These are phyloP conservation scores for Podospora tetraspora DNA, from an alignment of 495 filamentous ascomycete species.

Conservation along the genomic window DNA sequence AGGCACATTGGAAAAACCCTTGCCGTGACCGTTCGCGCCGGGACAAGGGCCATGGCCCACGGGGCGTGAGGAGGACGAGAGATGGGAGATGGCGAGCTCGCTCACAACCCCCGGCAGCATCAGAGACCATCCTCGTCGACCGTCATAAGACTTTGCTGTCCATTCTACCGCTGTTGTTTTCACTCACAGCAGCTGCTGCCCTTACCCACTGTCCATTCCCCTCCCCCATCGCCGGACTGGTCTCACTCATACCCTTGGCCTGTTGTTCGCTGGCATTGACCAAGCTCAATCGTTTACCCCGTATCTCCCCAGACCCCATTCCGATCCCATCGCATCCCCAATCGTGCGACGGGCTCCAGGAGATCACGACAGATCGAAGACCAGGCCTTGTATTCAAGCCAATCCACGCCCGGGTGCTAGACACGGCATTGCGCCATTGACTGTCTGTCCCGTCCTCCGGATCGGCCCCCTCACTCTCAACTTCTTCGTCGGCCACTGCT, in stretches of 20 bases:
- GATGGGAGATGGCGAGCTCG: not conserved
- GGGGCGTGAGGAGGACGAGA: not conserved
- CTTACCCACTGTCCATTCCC: constrained; percentile 6
- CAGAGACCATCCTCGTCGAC: constrained; percentile 24
- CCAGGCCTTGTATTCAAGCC: constrained; percentile 4
- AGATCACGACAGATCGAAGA: constrained; percentile 14
- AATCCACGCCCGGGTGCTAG: constrained; percentile 1
- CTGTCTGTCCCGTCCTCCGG: constrained; percentile 23
- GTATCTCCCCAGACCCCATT: constrained; percentile 14
- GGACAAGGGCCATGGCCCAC: constrained; percentile 2
- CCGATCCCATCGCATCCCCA: constrained; percentile 21
- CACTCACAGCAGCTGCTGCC: constrained; percentile 6
- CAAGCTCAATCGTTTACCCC: constrained; percentile 17
- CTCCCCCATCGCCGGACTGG: not conserved
- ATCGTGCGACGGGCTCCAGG: constrained; percentile 26
- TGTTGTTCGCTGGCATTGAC: not conserved
- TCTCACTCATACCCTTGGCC: not conserved
- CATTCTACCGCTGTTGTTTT: constrained; percentile 16
- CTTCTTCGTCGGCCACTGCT: not conserved
- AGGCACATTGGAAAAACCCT: constrained; percentile 15
- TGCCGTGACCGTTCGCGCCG: constrained; percentile 1
- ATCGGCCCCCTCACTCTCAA: constrained; percentile 19
- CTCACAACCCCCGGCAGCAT: constrained; percentile 12
- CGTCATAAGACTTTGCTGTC: constrained; percentile 25
- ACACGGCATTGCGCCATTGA: constrained; percentile 24